Evolutionary conservation across 164 flowering plant species (phyloP), one percentile per base, ranked within the genome.

Genomic region (Chimonanthus salicifolius): DNA sequence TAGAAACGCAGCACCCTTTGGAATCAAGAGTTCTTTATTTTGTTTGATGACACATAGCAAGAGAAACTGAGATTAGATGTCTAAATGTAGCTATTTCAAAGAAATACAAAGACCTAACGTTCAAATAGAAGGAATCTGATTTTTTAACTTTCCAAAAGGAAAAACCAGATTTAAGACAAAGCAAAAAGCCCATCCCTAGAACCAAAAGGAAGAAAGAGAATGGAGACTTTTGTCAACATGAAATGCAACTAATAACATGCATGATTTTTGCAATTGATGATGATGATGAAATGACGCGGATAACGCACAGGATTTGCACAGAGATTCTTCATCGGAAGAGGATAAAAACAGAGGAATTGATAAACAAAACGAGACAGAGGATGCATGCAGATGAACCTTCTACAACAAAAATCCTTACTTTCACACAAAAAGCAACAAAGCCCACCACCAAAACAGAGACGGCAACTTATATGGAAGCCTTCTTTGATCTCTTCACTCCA

Each of bases 101-200:
- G 5, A 54, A 54, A 11, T 13, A 54, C 11, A 54, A 11, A n/a
- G 15, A 54, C 60, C 16, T 4, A 3, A n/a, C 60, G 16, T 54
- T 54, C 16, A 54, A 54, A 54, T 54, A 6, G 60, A 54, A 54
- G 60, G 60, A 54, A 54, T 54, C 60, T 11, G 11, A 16, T 13
- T 54, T 54, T 11, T 54, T 13, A 13, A 54, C 60, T 54, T 54
- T 0, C 60, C 5, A n/a, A 10, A 11, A n/a, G 16, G 60, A 54
- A 3, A 3, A n/a, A 11, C 16, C 60, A 70, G 20, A 54, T 70
- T 70, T 70, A 62, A 70, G 16, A 58, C 47, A 54, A 50, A 70
- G 72, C 72, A 70, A 11, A 20, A 49, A 50, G 33, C 60, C 63
- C 72, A 70, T 62, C 18, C 6, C 62, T 6, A 20, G 7, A n/a